phyloP scores from a whole-genome alignment of 2,329 filamentous ascomycete genomes.

The Botryotinia convoluta region DNA sequence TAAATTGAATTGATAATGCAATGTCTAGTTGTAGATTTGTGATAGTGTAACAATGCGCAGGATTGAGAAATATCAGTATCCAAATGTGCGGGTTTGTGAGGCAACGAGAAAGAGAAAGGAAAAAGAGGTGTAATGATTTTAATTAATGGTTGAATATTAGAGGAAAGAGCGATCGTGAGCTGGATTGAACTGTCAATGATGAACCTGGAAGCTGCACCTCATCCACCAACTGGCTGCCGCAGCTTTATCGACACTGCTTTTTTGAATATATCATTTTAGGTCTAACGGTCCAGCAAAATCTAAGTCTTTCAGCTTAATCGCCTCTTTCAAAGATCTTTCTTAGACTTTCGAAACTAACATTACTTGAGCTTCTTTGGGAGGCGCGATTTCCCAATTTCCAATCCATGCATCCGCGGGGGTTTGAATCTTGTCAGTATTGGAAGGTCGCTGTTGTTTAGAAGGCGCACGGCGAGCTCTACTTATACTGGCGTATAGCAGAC shows the following conservation, averaged over 20 bases:
- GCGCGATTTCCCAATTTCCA: neutral
- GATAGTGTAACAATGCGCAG: conserved; percentile 12
- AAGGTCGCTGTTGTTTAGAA: neutral
- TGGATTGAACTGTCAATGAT: neutral
- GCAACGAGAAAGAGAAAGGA: too few relatives aligned
- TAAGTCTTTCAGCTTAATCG: neutral
- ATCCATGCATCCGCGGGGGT: neutral
- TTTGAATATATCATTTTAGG: neutral
- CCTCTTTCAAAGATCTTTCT: neutral
- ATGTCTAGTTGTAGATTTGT: neutral
- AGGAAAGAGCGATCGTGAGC: neutral
- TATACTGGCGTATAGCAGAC: neutral
- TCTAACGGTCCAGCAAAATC: neutral
- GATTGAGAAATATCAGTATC: conserved; percentile 7
- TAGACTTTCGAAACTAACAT: neutral
- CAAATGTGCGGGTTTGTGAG: neutral
- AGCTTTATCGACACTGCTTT: neutral
- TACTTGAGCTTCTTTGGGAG: neutral
- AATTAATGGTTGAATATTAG: neutral
- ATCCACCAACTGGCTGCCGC: neutral
- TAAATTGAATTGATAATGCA: neutral
- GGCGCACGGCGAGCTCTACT: neutral
- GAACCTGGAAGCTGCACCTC: neutral
- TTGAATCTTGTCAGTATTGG: neutral
- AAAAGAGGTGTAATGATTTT: neutral